A percentile compares a stretch with the other conserved stretches of the same genome.
These are phyloP conservation scores for Clarireedia sp. DNA, from an alignment of 2,329 filamentous ascomycete genomes.

Conservation along the genomic window DNA sequence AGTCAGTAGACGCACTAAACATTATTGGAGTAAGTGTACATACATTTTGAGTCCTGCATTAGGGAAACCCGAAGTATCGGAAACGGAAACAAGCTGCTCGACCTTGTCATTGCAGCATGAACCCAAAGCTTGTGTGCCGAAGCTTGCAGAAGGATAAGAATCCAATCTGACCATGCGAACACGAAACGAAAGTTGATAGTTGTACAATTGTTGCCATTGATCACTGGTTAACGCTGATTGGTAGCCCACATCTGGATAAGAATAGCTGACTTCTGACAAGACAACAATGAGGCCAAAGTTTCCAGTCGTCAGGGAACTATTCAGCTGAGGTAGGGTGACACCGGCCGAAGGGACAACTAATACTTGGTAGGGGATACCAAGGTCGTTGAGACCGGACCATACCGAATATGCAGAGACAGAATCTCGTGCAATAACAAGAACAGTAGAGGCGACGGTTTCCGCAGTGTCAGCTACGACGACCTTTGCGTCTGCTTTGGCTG, in stretches of 20 bases:
- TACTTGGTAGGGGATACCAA: conserved; percentile 51
- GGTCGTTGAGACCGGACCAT: conserved; percentile 47
- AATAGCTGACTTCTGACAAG: conserved; percentile 22
- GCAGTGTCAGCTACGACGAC: not conserved
- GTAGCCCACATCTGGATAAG: conserved; percentile 33
- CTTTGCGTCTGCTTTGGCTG: not conserved
- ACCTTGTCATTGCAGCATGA: conserved; percentile 41
- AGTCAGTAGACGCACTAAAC: conserved; percentile 13
- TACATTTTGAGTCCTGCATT: conserved; percentile 40
- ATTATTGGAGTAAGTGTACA: not conserved
- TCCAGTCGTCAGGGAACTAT: conserved; percentile 36
- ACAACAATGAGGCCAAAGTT: conserved; percentile 48
- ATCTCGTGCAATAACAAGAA: conserved; percentile 49
- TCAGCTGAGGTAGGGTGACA: conserved; percentile 42
- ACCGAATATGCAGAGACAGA: conserved; percentile 40
- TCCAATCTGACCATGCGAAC: conserved; percentile 53
- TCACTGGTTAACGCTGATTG: conserved; percentile 37
- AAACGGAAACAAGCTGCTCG: conserved; percentile 43
- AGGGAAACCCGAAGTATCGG: conserved; percentile 43
- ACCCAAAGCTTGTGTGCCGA: conserved; percentile 31
- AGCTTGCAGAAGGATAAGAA: conserved; percentile 45
- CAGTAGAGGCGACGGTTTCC: conserved; percentile 34
- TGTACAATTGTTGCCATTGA: conserved; percentile 49
- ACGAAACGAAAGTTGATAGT: conserved; percentile 49
- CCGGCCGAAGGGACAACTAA: conserved; percentile 46